Base-by-base conservation (phyloP, 2,329 filamentous ascomycete species). In the Cladosporium sp. region DNA sequence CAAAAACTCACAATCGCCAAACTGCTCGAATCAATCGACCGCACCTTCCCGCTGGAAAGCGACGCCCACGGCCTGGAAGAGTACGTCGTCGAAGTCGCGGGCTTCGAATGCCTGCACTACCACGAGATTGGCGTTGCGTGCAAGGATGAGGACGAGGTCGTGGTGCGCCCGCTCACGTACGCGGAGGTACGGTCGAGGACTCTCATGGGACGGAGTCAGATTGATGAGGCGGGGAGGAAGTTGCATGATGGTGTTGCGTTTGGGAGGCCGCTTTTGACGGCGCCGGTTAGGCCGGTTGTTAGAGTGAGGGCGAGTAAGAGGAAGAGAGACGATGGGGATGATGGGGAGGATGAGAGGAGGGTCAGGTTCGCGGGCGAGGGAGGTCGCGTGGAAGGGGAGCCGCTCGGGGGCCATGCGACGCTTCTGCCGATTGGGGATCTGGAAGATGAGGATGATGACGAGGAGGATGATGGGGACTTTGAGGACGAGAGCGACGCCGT, bases 21-120 rank as follows among this genome's bases (percentile, higher is more conserved):
- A 58, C 79, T 96, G 2, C 75, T 96, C 32, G 82, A 87, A 56
- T 80, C 89, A 54, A 76, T 96, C 58, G 91, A 95, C 68, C 81
- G 88, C 38, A 78, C 87, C 13, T 74, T 96, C 2, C 90, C 91
- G 0, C 80, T 97, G 0, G 90, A 96, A 71, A 83, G 84, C 51
- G 77, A 78, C 36, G 77, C 89, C 53, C 96, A 89, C 89, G 89
- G 89, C 0, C 71, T 96, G 3, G 91, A 96, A 62, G 89, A 96
- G 65, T 97, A 97, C 68, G 80, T 80, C 7, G 88, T 96, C 24
- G 88, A 95, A 68, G 77, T 96, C 3, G 73, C 70, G 15, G 83
- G 80, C 40, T 96, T 88, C 58, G 92, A 97, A 70, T 93, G 89
- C 61, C 71, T 96, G 51, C 92, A 96, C 70, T 97, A 89, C 61